A percentile compares a stretch with the other conserved stretches of the same genome.
Evolutionary conservation across 306 rosid species (phyloP).

Genomic region (Quillaja saponaria): DNA sequence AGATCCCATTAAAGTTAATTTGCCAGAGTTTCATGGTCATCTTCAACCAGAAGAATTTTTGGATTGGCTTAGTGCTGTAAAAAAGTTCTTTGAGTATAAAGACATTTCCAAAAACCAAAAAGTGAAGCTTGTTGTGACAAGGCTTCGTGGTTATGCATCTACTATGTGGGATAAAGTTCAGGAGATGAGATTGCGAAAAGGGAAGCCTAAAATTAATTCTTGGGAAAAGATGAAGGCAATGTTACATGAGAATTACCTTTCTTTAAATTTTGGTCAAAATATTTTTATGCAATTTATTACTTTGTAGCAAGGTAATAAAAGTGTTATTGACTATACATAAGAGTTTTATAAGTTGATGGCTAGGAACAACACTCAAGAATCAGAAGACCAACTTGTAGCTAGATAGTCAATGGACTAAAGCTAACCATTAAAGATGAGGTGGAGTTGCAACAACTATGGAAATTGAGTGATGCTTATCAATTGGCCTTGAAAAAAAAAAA

Average conservation of each 20-base stretch:
- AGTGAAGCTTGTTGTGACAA: background rate
- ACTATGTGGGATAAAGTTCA: constrained; percentile 1
- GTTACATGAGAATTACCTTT: background rate
- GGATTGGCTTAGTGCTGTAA: constrained; percentile 1
- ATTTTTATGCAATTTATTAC: background rate
- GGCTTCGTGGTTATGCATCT: background rate
- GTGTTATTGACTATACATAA: background rate
- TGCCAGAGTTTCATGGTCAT: background rate
- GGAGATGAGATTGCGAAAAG: background rate
- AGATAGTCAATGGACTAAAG: background rate
- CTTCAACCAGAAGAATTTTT: too few species aligned
- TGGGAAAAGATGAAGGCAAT: constrained; percentile 10
- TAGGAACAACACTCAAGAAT: background rate
- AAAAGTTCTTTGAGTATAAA: background rate
- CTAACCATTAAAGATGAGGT: background rate
- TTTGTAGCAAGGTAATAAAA: background rate
- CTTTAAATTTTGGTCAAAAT: background rate
- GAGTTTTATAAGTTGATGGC: background rate
- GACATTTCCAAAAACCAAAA: background rate
- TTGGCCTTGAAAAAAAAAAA: too few species aligned
- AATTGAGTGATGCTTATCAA: too few species aligned
- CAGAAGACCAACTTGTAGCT: background rate
- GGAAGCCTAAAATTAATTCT: background rate
- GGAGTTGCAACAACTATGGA: too few species aligned
- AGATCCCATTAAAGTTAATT: background rate